phyloP scores from a whole-genome alignment of 2,329 filamentous ascomycete species.

The Chalaropsis thielavioides region DNA sequence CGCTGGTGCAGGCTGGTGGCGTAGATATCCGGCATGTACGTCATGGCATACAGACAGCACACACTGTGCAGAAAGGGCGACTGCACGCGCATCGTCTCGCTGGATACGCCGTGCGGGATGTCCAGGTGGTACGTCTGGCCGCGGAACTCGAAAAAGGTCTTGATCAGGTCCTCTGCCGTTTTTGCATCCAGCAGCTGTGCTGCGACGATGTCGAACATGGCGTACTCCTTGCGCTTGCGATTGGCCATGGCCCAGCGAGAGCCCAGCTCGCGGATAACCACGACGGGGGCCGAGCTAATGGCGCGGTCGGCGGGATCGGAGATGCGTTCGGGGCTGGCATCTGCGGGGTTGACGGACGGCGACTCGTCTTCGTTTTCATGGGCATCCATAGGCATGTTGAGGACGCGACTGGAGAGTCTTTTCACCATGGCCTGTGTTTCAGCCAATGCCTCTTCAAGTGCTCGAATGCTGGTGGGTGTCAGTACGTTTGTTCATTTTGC shows the following conservation, averaged over 20 bases:
- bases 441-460: slow-evolving; percentile 11
- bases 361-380: slow-evolving; percentile 9
- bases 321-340: slow-evolving; percentile 13
- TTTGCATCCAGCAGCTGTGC: slow-evolving; percentile 12
- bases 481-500: not conserved
- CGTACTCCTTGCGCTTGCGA: slow-evolving; percentile 16
- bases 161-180: slow-evolving; percentile 16
- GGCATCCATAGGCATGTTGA: slow-evolving; percentile 2
- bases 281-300: slow-evolving; percentile 16
- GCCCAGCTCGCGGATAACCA: slow-evolving; percentile 15
- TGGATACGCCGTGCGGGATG: slow-evolving; percentile 13
- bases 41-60: slow-evolving; percentile 28
- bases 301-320: slow-evolving; percentile 17
- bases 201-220: slow-evolving; percentile 15
- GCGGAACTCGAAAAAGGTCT: slow-evolving; percentile 15
- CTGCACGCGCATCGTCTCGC: slow-evolving; percentile 22
- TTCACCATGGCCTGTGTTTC: slow-evolving; percentile 13
- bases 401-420: slow-evolving; percentile 5
- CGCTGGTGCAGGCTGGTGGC: slow-evolving; percentile 23
- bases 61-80: slow-evolving; percentile 30
- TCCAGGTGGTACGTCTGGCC: slow-evolving; percentile 16
- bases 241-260: slow-evolving; percentile 17
- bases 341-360: not conserved
- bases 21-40: slow-evolving; percentile 21
- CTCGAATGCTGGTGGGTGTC: slow-evolving; percentile 7